phyloP scores from a whole-genome alignment of 176 grass and related monocot species.

The Musa itinerans region DNA sequence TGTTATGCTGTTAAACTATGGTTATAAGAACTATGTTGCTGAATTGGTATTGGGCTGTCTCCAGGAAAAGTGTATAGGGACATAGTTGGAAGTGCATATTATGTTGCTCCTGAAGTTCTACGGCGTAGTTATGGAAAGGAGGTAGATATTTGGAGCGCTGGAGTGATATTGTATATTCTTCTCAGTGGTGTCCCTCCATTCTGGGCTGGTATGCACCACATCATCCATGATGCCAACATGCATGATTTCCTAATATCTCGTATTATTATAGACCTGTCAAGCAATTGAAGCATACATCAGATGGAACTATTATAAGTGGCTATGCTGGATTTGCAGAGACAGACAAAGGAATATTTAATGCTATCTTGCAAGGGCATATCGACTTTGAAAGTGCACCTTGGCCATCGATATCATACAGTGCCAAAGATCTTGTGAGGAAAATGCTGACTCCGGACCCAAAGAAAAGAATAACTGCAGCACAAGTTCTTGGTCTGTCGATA shows the following conservation, averaged over 20 bases:
- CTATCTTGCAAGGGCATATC: not conserved
- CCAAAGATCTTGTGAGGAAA: conserved; percentile 13
- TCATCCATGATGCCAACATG: conserved; percentile 3
- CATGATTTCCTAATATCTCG: not conserved
- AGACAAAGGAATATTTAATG: conserved; percentile 5
- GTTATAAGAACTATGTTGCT: not conserved
- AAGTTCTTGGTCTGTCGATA: conserved; percentile 6
- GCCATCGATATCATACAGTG: conserved; percentile 8
- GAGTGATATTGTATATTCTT: conserved; percentile 97
- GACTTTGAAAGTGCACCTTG: conserved; percentile 14
- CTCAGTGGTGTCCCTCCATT: conserved; percentile 96
- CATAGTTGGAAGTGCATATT: conserved; percentile 97
- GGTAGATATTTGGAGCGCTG: conserved; percentile 89
- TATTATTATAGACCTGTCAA: not conserved
- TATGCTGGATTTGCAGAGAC: not conserved
- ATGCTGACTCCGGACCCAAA: conserved; percentile 13
- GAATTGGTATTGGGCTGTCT: not conserved
- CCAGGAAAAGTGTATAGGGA: conserved; percentile 86
- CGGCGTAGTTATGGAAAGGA: conserved; percentile 78
- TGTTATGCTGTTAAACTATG: not conserved
- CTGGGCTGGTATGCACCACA: conserved; percentile 67
- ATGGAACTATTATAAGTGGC: not conserved
- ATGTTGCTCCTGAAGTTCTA: conserved; percentile 92
- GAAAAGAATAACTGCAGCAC: conserved; percentile 9
- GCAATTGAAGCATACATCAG: not conserved